Conservation (phyloP, 257 asterid genomes). For the Pogostemon cablin region DNA sequence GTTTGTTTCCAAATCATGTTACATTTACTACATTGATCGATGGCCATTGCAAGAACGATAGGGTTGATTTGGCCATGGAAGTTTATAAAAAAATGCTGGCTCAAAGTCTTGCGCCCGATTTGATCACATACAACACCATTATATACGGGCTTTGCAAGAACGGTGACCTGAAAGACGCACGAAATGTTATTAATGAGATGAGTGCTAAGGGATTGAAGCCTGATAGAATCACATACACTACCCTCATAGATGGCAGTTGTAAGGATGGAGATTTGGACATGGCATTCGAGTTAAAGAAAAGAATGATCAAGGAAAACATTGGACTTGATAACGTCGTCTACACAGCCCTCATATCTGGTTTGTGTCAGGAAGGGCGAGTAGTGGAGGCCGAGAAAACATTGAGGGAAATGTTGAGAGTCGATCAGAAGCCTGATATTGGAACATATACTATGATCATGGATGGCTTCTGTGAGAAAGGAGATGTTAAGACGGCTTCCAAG, state of each 20-base stretch:
- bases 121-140: slow-evolving; percentile 75
- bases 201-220: slow-evolving; percentile 72
- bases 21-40: slow-evolving; percentile 82
- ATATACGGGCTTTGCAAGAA: slow-evolving; percentile 74
- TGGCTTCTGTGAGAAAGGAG: slow-evolving; percentile 75
- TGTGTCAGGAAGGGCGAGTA: slow-evolving; percentile 58
- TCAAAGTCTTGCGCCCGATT: slow-evolving; percentile 60
- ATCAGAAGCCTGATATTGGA: slow-evolving; percentile 61
- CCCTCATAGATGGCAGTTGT: slow-evolving; percentile 72
- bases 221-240: slow-evolving; percentile 78
- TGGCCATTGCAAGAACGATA: slow-evolving; percentile 79
- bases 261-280: slow-evolving; percentile 71
- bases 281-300: slow-evolving; percentile 50
- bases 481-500: slow-evolving; percentile 63
- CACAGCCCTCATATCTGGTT: slow-evolving; percentile 74
- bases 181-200: slow-evolving; percentile 60
- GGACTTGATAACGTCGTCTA: slow-evolving; percentile 67
- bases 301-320: slow-evolving; percentile 59
- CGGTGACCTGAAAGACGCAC: slow-evolving; percentile 62
- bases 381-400: slow-evolving; percentile 61
- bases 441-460: slow-evolving; percentile 73
- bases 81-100: slow-evolving; percentile 61
- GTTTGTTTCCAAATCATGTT: slow-evolving; percentile 70
- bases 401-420: slow-evolving; percentile 62
- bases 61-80: slow-evolving; percentile 59